These are phyloP conservation scores for Aspergillus calidoustus DNA, from an alignment of 2,329 filamentous ascomycete species.

Conservation along the genomic window DNA sequence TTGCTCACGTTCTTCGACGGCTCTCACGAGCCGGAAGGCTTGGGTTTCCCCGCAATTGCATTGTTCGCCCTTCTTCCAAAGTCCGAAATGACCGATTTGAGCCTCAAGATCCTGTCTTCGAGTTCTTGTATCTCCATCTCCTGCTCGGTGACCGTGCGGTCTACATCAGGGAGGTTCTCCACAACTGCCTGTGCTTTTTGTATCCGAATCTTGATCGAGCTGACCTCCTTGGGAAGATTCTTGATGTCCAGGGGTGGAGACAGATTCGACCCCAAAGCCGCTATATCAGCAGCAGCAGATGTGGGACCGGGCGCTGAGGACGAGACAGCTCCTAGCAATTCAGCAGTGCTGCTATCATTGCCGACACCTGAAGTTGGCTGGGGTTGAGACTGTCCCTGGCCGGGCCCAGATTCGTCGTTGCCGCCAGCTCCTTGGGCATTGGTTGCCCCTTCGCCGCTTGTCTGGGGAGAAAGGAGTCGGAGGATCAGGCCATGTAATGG, in stretches of 20 bases:
- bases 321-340: slow-evolving; percentile 33
- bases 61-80: slow-evolving; percentile 43
- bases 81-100: slow-evolving; percentile 46
- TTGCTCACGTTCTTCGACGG: neutral
- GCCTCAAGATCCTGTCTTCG: slow-evolving; percentile 43
- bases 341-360: slow-evolving; percentile 28
- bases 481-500: slow-evolving; percentile 78
- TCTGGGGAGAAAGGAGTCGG: slow-evolving; percentile 64
- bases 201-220: slow-evolving; percentile 80
- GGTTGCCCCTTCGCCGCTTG: slow-evolving; percentile 45
- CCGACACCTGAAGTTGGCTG: slow-evolving; percentile 34
- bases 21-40: slow-evolving; percentile 9
- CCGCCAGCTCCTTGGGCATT: slow-evolving; percentile 32
- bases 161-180: slow-evolving; percentile 49
- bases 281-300: slow-evolving; percentile 27
- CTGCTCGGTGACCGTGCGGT: slow-evolving; percentile 50
- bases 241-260: slow-evolving; percentile 65
- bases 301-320: slow-evolving; percentile 36
- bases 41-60: slow-evolving; percentile 8
- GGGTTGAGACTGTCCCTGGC: slow-evolving; percentile 29
- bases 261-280: slow-evolving; percentile 31
- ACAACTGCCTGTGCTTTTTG: slow-evolving; percentile 69
- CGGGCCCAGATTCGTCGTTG: slow-evolving; percentile 30
- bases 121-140: slow-evolving; percentile 49
- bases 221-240: slow-evolving; percentile 77